These are phyloP conservation scores for Ascoidea rubescens DNA, from an alignment of 805 yeast genomes.

Conservation along the genomic window DNA sequence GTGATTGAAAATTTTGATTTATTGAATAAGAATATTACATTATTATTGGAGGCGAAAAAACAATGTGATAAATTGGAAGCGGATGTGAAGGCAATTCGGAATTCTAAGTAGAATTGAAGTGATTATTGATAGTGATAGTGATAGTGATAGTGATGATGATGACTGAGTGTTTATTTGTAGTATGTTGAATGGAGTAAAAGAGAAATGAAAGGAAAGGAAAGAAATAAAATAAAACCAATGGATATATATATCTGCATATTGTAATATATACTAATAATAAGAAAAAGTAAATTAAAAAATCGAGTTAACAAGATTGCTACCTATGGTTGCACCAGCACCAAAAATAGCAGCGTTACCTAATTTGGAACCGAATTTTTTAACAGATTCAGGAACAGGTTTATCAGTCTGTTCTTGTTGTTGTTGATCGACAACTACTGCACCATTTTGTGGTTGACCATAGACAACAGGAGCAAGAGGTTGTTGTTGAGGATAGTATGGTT, in stretches of 20 bases:
- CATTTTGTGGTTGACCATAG: slow-evolving; percentile 6
- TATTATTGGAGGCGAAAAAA: slow-evolving; percentile 70
- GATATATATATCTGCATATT: background rate
- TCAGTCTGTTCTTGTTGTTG: slow-evolving; percentile 17
- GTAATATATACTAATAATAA: too few relatives aligned
- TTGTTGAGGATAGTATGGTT: slow-evolving; percentile 19
- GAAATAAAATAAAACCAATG: background rate
- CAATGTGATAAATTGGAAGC: slow-evolving; percentile 81
- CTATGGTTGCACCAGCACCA: slow-evolving; percentile 94
- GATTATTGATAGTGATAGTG: too few relatives aligned
- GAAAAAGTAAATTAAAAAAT: slow-evolving; percentile 30
- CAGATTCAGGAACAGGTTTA: slow-evolving; percentile 17
- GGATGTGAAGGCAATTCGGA: slow-evolving; percentile 41
- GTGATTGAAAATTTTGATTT: slow-evolving; percentile 70
- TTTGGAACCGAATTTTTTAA: slow-evolving; percentile 62
- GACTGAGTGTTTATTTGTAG: background rate
- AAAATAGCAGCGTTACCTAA: slow-evolving; percentile 87
- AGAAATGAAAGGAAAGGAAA: background rate
- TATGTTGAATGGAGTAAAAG: background rate
- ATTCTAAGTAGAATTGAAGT: background rate
- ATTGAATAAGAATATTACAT: slow-evolving; percentile 51
- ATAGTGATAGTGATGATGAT: background rate
- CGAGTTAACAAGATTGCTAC: slow-evolving; percentile 66
- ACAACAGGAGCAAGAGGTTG: slow-evolving; percentile 13
- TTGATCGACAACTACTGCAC: slow-evolving; percentile 10